Evolutionary conservation across 305 asterid species (phyloP), one percentile per base, ranked within the genome.

Genomic region (Fraxinus angustifolia): DNA sequence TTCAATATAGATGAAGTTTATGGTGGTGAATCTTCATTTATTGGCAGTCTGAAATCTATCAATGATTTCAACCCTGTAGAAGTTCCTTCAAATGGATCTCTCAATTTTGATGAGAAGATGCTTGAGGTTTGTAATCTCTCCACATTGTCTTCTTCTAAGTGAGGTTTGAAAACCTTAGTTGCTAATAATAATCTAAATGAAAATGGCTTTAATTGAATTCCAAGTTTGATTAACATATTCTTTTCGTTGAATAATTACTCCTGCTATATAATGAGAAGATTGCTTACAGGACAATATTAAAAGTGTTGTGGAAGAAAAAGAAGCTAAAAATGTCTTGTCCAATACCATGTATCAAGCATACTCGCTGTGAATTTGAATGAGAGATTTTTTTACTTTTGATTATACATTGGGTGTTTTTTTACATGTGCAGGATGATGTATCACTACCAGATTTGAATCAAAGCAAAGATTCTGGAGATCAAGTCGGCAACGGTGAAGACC

Each of bases 1-100:
- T 92, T 94, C 71, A 85, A 92, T 42, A 87, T 90, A 2, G 92
- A 96, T 80, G 99, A 94, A 87, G 97, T 93, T 76, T 96, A 94
- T 86, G 93, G 95, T n/a, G 82, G 79, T 23, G 98, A 96, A 86
- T 86, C 97, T 48, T 88, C 97, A 28, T 88, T 90, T 80, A 94
- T 96, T 68, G 98, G 99, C 78, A 93, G 99, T 90, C 91, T 96
- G 85, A 96, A 96, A 88, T 93, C 98, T 21, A 90, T 89, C 17
- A 56, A 80, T 78, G 98, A 96, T 71, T 92, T 94, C 80, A 88
- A 87, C 82, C 90, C 95, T 42, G 92, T 92, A 56, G 93, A 92
- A 90, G 93, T 94, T 58, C 97, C 98, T 11, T 73, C 97, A 23
- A 93, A 85, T 78, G 19, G 73, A 73, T 97, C 99, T 31, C 62